phyloP scores from a whole-genome alignment of 139 green algal genomes.

The Deuterostichococcus epilithicus region DNA sequence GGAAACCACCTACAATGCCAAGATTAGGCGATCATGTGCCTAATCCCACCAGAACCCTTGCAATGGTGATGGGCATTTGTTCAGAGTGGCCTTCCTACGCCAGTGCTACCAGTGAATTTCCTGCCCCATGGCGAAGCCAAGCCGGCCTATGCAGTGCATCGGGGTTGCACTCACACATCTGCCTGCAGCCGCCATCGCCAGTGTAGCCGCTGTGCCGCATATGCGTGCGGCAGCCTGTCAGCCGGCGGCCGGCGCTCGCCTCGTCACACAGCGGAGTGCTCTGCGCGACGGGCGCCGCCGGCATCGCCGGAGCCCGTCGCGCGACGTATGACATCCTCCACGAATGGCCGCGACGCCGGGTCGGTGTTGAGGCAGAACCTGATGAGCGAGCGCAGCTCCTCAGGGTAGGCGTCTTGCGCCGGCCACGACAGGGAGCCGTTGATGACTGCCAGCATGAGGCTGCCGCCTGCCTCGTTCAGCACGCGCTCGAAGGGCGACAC shows the following conservation, averaged over 20 bases:
- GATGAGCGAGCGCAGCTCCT: conserved; percentile 41
- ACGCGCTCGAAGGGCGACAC: conserved; percentile 76
- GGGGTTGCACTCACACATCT: too few species aligned
- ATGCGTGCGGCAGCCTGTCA: not conserved
- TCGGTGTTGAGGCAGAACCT: conserved; percentile 36
- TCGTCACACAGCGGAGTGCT: not conserved
- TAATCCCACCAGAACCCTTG: too few species aligned
- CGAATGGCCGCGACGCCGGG: conserved; percentile 16
- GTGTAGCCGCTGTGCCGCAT: not conserved
- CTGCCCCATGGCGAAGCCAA: too few species aligned
- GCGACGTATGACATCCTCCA: conserved; percentile 6
- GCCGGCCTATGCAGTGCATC: too few species aligned
- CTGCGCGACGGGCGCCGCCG: not conserved
- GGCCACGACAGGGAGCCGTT: conserved; percentile 44
- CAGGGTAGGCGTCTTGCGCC: conserved; percentile 26
- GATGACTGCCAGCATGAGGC: conserved; percentile 75
- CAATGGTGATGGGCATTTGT: too few species aligned
- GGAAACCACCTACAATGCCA: too few species aligned
- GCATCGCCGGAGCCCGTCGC: not conserved
- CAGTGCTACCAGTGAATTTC: too few species aligned
- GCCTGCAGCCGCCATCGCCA: not conserved
- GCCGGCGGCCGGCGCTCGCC: not conserved
- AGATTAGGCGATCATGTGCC: too few species aligned
- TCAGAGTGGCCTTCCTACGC: too few species aligned
- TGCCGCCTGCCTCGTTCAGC: conserved; percentile 70